Percentiles rank a stretch among this genome's conserved stretches.
phyloP scores from a whole-genome alignment of 2,329 filamentous ascomycete species.

The Xylaria digitata region DNA sequence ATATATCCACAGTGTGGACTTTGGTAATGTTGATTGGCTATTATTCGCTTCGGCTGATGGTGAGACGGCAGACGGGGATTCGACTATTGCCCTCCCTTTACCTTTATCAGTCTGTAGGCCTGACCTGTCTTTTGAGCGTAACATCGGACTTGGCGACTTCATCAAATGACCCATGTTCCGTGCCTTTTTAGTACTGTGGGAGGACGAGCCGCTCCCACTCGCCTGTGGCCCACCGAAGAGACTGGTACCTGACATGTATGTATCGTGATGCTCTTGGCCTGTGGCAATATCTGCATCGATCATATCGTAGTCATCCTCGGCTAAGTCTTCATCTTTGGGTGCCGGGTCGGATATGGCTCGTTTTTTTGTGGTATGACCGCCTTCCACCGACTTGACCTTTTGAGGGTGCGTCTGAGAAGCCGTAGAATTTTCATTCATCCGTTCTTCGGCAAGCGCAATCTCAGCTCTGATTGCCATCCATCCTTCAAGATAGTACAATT shows the following conservation, averaged over 20 bases:
- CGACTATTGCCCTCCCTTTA: slow-evolving; percentile 53
- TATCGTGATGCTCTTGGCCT: slow-evolving; percentile 43
- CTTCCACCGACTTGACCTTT: slow-evolving; percentile 56
- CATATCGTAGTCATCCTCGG: slow-evolving; percentile 64
- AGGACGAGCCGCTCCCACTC: slow-evolving; percentile 45
- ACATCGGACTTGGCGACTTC: slow-evolving; percentile 51
- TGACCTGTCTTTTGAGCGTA: slow-evolving; percentile 45
- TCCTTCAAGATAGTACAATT: slow-evolving; percentile 84
- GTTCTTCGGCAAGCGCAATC: slow-evolving; percentile 73
- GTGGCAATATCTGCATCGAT: slow-evolving; percentile 52
- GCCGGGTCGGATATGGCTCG: slow-evolving; percentile 60
- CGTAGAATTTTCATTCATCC: slow-evolving; percentile 60
- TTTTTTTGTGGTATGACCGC: slow-evolving; percentile 66
- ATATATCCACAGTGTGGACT: slow-evolving; percentile 64
- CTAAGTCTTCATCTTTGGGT: slow-evolving; percentile 58
- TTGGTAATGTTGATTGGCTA: slow-evolving; percentile 49
- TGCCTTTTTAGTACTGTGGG: slow-evolving; percentile 43
- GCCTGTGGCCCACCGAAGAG: slow-evolving; percentile 45
- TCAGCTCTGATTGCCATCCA: slow-evolving; percentile 79
- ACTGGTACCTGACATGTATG: slow-evolving; percentile 43
- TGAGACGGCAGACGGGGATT: slow-evolving; percentile 31
- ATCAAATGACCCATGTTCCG: slow-evolving; percentile 50
- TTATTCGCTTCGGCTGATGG: slow-evolving; percentile 27
- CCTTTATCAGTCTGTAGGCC: slow-evolving; percentile 46
- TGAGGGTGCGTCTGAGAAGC: slow-evolving; percentile 57